Evolutionary conservation across 2,329 filamentous ascomycete genomes (phyloP), one percentile per base, ranked within the genome.

Genomic region (Phialocephala subalpina): DNA sequence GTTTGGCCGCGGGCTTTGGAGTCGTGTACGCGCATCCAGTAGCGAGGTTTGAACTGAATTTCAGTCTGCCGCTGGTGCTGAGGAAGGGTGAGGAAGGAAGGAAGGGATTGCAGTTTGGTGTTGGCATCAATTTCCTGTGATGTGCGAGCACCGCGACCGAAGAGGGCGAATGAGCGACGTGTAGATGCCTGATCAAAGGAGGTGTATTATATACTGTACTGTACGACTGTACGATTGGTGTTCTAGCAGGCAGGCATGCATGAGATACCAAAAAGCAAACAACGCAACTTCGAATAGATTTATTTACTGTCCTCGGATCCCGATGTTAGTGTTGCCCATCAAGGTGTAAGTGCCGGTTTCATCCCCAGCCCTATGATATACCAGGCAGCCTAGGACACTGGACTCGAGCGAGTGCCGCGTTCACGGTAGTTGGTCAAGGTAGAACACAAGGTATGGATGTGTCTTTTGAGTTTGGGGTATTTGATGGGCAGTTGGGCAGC

Each of bases 21-120:
- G 82, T 99, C 25, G 94, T 99, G 0, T 99, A 99, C 77, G 96
- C 94, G 3, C 95, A 98, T 75, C 94, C 94, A 0, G 91, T 95
- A 22, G 96, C 96, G 12, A 84, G 96, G 63, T 97, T 99, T 70
- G 96, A 99, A 82, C 83, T 99, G 72, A 99, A 99, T 80, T 97
- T 99, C 77, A 94, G 92, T 73, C 79, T 99, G 71, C 96, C 96
- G 1, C 78, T 99, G 66, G 90, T 95, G 20, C 79, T 93, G 74
- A 86, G 96, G 65, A 90, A 86, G 69, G 94, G 93, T 40, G 96
- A 99, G 80, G 90, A 96, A 73, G 90, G 89, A 18, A 88, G 95
- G 63, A 99, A 99, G 81, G 96, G 96, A 0, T 77, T 99, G 69
- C 94, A 96, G 78, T 90, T 99, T 74, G 96, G 96, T n/a, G 93